Evolutionary conservation across 2,329 filamentous ascomycete species (phyloP).

Genomic region (Botryotinia globosa): DNA sequence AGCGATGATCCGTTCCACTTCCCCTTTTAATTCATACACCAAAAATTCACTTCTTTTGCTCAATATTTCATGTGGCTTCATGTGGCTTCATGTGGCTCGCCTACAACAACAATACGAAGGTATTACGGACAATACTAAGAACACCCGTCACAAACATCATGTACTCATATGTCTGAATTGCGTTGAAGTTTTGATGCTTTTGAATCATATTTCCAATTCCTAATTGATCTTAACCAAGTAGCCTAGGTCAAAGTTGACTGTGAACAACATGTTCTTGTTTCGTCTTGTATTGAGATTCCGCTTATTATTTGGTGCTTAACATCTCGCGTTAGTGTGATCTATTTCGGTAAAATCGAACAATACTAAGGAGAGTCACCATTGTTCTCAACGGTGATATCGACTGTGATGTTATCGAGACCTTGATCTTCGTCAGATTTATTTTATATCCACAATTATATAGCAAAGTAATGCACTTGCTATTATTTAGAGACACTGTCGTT

Average conservation of each 20-base stretch:
- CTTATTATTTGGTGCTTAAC: background rate
- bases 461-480: conserved; percentile 8
- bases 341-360: conserved; percentile 8
- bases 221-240: background rate
- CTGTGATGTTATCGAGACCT: background rate
- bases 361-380: conserved; percentile 16
- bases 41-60: background rate
- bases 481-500: conserved; percentile 11
- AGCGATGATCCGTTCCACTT: conserved; percentile 43
- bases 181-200: conserved; percentile 1
- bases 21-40: conserved; percentile 26
- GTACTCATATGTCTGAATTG: background rate
- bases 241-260: conserved; percentile 3
- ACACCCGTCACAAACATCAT: conserved; percentile 6
- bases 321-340: background rate
- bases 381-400: background rate
- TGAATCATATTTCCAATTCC: background rate
- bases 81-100: conserved; percentile 17
- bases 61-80: conserved; percentile 7
- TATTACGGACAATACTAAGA: conserved; percentile 19
- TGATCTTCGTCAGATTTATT: background rate
- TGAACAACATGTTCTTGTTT: background rate
- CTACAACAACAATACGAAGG: conserved; percentile 18
- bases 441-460: conserved; percentile 10
- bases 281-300: background rate